phyloP scores from a whole-genome alignment of 345 rosid genomes.

The Arabis alpina region DNA sequence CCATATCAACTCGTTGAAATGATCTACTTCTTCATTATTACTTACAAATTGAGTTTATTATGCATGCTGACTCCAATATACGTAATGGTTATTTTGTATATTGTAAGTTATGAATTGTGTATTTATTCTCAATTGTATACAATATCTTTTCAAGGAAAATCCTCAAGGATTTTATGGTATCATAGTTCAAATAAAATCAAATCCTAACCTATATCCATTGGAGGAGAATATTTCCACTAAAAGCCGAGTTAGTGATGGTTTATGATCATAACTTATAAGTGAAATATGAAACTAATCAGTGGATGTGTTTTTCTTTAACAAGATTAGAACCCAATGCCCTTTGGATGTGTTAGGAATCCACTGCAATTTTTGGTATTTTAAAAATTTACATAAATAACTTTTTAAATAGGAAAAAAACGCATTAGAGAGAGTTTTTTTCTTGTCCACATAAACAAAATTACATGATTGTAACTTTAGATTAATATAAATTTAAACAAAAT shows the following conservation, averaged over 20 bases:
- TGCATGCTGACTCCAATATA: constrained; percentile 24
- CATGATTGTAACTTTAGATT: too few species aligned
- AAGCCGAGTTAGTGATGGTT: neutral
- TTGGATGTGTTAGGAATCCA: constrained; percentile 13
- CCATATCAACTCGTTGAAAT: constrained; percentile 26
- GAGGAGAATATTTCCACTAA: constrained; percentile 10
- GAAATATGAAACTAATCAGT: constrained; percentile 11
- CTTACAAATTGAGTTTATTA: constrained; percentile 7
- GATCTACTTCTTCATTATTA: constrained; percentile 30
- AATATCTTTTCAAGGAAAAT: too few species aligned
- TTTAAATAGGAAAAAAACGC: too few species aligned
- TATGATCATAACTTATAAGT: neutral
- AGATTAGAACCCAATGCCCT: constrained; percentile 27
- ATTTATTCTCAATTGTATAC: too few species aligned
- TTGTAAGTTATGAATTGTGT: too few species aligned
- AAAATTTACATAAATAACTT: too few species aligned
- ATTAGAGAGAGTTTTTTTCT: too few species aligned
- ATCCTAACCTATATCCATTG: too few species aligned
- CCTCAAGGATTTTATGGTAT: too few species aligned
- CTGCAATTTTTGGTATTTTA: neutral
- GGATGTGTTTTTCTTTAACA: constrained; percentile 19
- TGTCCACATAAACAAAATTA: too few species aligned
- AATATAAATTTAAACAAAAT: too few species aligned
- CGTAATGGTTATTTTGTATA: neutral
- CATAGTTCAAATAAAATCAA: neutral